A percentile compares a stretch with the other conserved stretches of the same genome.
These are phyloP conservation scores for Herpetomonas tarakana DNA, from an alignment of 208 protist species.

Conservation along the genomic window DNA sequence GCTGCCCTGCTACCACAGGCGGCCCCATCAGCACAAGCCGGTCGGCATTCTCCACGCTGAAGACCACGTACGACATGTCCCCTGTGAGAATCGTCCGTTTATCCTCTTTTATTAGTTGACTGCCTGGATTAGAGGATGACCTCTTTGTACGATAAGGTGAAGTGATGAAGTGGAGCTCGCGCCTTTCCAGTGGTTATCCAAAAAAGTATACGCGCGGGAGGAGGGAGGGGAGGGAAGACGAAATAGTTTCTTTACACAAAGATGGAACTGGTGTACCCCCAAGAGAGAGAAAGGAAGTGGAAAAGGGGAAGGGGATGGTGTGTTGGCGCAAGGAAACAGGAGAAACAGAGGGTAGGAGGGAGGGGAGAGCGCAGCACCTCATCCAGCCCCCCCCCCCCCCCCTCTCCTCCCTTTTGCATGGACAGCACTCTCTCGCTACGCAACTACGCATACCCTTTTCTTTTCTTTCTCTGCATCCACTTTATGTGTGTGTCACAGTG, in stretches of 20 bases:
- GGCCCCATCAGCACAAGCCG: slow-evolving; percentile 74
- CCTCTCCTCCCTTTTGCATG: too few relatives aligned
- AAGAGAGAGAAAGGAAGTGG: too few relatives aligned
- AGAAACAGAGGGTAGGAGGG: too few relatives aligned
- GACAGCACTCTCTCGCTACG: too few relatives aligned
- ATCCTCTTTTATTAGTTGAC: too few relatives aligned
- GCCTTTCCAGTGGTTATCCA: background rate
- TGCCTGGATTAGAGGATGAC: too few relatives aligned
- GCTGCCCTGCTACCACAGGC: slow-evolving; percentile 36
- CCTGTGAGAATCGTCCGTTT: slow-evolving; percentile 1
- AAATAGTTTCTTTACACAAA: background rate
- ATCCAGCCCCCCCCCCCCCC: too few relatives aligned
- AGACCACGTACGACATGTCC: slow-evolving; percentile 76
- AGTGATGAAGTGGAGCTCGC: background rate
- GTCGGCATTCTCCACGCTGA: slow-evolving; percentile 83
- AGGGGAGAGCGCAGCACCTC: too few relatives aligned
- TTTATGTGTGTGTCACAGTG: slow-evolving; percentile 1
- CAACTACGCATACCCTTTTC: too few relatives aligned
- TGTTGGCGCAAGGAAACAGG: too few relatives aligned
- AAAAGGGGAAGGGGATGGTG: too few relatives aligned
- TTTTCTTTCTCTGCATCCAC: slow-evolving; percentile 4
- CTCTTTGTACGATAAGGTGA: slow-evolving; percentile 10
- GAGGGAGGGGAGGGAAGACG: background rate
- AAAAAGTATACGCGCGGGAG: background rate
- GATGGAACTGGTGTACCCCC: too few relatives aligned